Evolutionary conservation across 768 basidiomycete species (phyloP).

Genomic region (Termitomyces sp.): DNA sequence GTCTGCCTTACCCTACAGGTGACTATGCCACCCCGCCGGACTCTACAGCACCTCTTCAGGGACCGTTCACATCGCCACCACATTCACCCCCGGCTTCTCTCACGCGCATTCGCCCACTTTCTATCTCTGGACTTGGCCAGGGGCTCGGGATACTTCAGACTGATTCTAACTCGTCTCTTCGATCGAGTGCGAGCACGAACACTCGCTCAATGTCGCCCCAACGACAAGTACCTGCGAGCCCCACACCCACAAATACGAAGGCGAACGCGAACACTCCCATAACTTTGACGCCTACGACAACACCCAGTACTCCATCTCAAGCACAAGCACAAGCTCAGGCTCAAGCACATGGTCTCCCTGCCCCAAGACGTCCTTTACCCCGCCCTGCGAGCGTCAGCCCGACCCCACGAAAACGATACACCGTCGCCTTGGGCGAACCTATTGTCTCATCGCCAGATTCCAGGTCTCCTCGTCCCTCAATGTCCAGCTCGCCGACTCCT

Average conservation of each 20-base stretch:
- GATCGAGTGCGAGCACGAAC: slow-evolving; percentile 2
- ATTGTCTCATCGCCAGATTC: slow-evolving; percentile 39
- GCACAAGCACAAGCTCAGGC: neutral
- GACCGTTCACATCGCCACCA: slow-evolving; percentile 30
- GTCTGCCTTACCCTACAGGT: slow-evolving; percentile 78
- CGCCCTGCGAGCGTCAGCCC: slow-evolving; percentile 57
- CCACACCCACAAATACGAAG: neutral
- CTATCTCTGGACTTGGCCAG: slow-evolving; percentile 35
- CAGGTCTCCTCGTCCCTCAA: slow-evolving; percentile 21
- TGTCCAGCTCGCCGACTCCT: slow-evolving; percentile 22
- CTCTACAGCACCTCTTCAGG: slow-evolving; percentile 25
- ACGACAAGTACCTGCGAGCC: slow-evolving; percentile 4
- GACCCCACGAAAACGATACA: slow-evolving; percentile 80
- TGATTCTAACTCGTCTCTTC: slow-evolving; percentile 21
- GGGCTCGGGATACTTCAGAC: slow-evolving; percentile 19
- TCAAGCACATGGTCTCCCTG: slow-evolving; percentile 28
- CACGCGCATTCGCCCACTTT: slow-evolving; percentile 36
- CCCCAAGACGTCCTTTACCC: slow-evolving; percentile 31
- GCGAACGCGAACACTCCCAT: neutral
- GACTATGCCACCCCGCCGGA: slow-evolving; percentile 72
- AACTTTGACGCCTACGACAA: neutral
- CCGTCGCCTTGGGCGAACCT: slow-evolving; percentile 76
- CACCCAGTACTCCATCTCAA: neutral
- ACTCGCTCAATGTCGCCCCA: slow-evolving; percentile 14
- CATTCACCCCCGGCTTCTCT: slow-evolving; percentile 47